Evolutionary conservation across 1,284 basidiomycete species (phyloP).

Genomic region (Leccinum subrobustum): DNA sequence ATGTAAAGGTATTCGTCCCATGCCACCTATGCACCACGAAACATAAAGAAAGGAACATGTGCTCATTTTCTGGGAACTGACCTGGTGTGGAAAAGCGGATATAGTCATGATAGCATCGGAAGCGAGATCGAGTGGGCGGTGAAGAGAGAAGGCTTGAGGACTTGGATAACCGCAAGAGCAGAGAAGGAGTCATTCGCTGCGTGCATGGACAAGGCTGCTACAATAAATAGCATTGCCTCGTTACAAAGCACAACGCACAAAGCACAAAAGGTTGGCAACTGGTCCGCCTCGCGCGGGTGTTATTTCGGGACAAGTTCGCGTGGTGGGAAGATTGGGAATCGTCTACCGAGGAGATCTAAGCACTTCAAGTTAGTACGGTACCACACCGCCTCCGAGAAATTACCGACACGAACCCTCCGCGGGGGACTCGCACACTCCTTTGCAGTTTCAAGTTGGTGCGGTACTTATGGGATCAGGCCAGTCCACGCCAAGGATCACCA

Average conservation of each 20-base stretch:
- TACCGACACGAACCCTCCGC: neutral
- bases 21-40: conserved; percentile 38
- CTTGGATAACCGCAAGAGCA: conserved; percentile 22
- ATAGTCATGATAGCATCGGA: conserved; percentile 61
- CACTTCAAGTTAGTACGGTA: too few relatives aligned
- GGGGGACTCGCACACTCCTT: conserved; percentile 6
- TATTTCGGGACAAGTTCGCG: neutral
- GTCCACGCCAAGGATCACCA: conserved; percentile 86
- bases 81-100: conserved; percentile 61
- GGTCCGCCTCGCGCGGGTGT: conserved; percentile 9
- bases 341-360: neutral
- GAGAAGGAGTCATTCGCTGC: conserved; percentile 28
- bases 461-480: conserved; percentile 66
- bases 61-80: conserved; percentile 23
- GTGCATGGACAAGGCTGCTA: conserved; percentile 24
- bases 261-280: conserved; percentile 6
- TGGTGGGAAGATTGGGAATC: conserved; percentile 20
- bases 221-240: conserved; percentile 31
- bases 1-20: conserved; percentile 50
- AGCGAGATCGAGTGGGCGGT: conserved; percentile 1
- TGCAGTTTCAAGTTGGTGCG: conserved; percentile 2
- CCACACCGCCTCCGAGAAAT: neutral
- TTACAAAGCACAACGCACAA: conserved; percentile 3
- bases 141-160: conserved; percentile 9
- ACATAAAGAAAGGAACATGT: neutral